Evolutionary conservation across 768 basidiomycete genomes (phyloP).

Genomic region (Kwoniella bestiolae): DNA sequence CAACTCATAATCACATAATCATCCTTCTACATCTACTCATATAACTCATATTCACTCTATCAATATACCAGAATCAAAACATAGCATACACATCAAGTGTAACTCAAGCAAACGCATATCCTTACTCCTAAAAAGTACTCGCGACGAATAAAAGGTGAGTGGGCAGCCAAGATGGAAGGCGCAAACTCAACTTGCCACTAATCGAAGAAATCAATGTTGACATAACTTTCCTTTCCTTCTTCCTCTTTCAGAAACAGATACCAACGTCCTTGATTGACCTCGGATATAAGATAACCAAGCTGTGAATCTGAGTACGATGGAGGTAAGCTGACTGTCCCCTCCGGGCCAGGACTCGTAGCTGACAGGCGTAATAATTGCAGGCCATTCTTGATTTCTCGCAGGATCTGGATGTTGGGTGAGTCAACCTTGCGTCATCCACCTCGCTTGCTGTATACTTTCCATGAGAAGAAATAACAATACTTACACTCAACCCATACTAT

Average conservation of each 20-base stretch:
- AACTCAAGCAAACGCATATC: not conserved
- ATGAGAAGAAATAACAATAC: too few relatives aligned
- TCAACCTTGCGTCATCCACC: not conserved
- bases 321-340: conserved; percentile 29
- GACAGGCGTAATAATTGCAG: conserved; percentile 59
- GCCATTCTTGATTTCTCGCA: conserved; percentile 88
- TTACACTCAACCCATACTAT: not conserved
- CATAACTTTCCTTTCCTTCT: not conserved
- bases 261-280: not conserved
- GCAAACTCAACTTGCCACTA: not conserved
- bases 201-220: not conserved
- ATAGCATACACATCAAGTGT: not conserved
- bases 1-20: not conserved
- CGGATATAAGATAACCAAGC: not conserved
- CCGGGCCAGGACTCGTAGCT: conserved; percentile 13
- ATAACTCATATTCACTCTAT: too few relatives aligned
- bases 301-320: conserved; percentile 32
- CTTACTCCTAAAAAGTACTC: too few relatives aligned
- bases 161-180: not conserved
- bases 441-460: too few relatives aligned
- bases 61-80: not conserved
- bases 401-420: conserved; percentile 80
- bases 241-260: not conserved
- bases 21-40: not conserved
- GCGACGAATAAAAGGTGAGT: too few relatives aligned